Percentiles rank a stretch among this genome's conserved stretches.
phyloP scores from a whole-genome alignment of 2,329 filamentous ascomycete genomes.

The Huntiella savannae region DNA sequence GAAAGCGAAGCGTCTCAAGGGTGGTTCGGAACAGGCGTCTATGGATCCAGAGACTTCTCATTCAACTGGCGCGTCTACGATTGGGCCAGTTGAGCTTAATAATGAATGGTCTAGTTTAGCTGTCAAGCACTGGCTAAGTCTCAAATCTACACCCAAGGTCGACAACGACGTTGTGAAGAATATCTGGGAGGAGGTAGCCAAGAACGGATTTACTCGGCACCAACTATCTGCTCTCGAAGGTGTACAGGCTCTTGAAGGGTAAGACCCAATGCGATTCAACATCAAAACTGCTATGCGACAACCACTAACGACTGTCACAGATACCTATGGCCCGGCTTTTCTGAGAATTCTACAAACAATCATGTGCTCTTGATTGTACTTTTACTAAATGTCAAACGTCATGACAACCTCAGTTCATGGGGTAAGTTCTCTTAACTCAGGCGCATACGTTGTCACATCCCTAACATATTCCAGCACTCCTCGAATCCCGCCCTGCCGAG shows the following conservation, averaged over 20 bases:
- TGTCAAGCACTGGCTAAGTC: constrained; percentile 67
- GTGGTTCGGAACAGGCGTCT: constrained; percentile 14
- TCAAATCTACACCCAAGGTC: constrained; percentile 46
- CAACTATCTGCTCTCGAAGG: constrained; percentile 73
- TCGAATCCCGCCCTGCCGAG: constrained; percentile 55
- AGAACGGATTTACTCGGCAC: constrained; percentile 57
- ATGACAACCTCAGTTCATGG: constrained; percentile 79
- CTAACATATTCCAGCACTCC: constrained; percentile 37
- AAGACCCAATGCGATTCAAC: constrained; percentile 14
- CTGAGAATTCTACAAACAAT: constrained; percentile 72
- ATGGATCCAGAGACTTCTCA: constrained; percentile 16
- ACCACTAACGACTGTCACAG: constrained; percentile 23
- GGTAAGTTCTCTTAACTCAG: constrained; percentile 27
- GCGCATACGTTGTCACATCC: background rate
- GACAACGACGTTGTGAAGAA: constrained; percentile 76
- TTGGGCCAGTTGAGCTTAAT: constrained; percentile 38
- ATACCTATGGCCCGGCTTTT: constrained; percentile 89
- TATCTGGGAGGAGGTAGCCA: constrained; percentile 78
- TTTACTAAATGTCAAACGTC: constrained; percentile 71
- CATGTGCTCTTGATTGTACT: constrained; percentile 76
- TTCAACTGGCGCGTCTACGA: constrained; percentile 15
- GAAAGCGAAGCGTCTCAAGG: constrained; percentile 39
- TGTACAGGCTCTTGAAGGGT: constrained; percentile 75
- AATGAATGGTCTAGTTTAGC: constrained; percentile 59
- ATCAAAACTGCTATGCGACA: constrained; percentile 10